Conservation (phyloP, 768 basidiomycete species). For the Lactarius hatsudake region DNA sequence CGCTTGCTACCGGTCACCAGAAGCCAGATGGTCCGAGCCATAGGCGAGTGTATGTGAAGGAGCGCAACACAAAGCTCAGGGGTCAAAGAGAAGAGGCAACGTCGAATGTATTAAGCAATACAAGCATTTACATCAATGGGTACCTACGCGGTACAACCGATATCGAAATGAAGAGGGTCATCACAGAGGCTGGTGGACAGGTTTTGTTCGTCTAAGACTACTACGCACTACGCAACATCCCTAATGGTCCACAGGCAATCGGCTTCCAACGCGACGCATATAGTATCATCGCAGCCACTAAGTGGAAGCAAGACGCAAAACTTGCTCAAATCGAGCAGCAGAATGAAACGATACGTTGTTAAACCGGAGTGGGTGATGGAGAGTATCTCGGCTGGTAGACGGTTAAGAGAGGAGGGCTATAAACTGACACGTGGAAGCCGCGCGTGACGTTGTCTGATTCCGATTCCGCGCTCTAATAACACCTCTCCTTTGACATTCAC, state of each 20-base stretch:
- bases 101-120: constrained; percentile 38
- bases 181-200: constrained; percentile 64
- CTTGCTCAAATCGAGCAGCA: constrained; percentile 50
- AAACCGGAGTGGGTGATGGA: constrained; percentile 75
- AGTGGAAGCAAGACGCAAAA: constrained; percentile 71
- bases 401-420: constrained; percentile 61
- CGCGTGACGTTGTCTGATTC: constrained; percentile 24
- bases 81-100: constrained; percentile 30
- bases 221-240: neutral
- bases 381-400: constrained; percentile 58
- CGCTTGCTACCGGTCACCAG: constrained; percentile 50
- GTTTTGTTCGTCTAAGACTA: constrained; percentile 45
- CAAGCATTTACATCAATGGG: constrained; percentile 68
- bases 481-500: constrained; percentile 10
- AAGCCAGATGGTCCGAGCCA: constrained; percentile 31
- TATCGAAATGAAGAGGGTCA: constrained; percentile 70
- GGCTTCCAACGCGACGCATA: constrained; percentile 69
- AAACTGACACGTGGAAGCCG: constrained; percentile 41
- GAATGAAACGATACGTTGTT: constrained; percentile 57
- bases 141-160: constrained; percentile 71
- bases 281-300: constrained; percentile 69
- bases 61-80: constrained; percentile 32
- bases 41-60: constrained; percentile 28
- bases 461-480: constrained; percentile 9
- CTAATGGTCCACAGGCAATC: constrained; percentile 41